Evolutionary conservation across 805 yeast genomes (phyloP).

Genomic region (Kluyveromyces wickerhamii): DNA sequence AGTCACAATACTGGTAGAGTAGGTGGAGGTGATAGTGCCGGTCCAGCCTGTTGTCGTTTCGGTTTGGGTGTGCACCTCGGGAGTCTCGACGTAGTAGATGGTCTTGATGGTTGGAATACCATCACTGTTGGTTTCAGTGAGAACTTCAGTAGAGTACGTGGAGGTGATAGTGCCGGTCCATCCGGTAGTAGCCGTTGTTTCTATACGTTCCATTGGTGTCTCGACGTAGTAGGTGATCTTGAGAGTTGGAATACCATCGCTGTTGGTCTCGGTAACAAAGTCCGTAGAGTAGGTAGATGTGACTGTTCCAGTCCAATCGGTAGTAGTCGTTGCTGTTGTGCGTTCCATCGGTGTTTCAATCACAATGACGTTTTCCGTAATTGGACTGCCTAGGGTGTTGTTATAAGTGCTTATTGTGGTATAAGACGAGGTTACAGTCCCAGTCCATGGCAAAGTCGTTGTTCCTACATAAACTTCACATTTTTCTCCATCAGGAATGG

Average conservation of each 20-base stretch:
- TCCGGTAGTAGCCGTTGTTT: not conserved
- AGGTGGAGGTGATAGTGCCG: slow-evolving; percentile 6
- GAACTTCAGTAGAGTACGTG: slow-evolving; percentile 6
- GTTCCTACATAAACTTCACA: slow-evolving; percentile 3
- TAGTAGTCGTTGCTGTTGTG: not conserved
- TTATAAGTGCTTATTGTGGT: not conserved
- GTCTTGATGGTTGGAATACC: slow-evolving; percentile 11
- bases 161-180: not conserved
- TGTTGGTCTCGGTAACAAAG: slow-evolving; percentile 5
- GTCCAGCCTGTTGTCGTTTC: slow-evolving; percentile 4
- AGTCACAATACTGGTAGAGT: slow-evolving; percentile 7
- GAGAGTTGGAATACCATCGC: slow-evolving; percentile 11
- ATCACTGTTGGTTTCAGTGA: slow-evolving; percentile 10
- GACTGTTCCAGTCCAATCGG: not conserved
- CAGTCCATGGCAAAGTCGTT: slow-evolving; percentile 4
- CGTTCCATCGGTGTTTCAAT: slow-evolving; percentile 7
- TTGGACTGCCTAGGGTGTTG: slow-evolving; percentile 6
- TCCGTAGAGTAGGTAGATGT: not conserved
- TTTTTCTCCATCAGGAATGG: slow-evolving; percentile 6
- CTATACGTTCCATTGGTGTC: slow-evolving; percentile 9
- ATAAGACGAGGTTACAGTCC: not conserved
- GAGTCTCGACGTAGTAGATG: slow-evolving; percentile 11
- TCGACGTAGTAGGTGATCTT: slow-evolving; percentile 12
- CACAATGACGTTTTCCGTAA: slow-evolving; percentile 4
- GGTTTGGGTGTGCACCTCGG: slow-evolving; percentile 5